These are phyloP conservation scores for Cyberlindnera meyerae DNA, from an alignment of 805 yeast genomes.

Conservation along the genomic window DNA sequence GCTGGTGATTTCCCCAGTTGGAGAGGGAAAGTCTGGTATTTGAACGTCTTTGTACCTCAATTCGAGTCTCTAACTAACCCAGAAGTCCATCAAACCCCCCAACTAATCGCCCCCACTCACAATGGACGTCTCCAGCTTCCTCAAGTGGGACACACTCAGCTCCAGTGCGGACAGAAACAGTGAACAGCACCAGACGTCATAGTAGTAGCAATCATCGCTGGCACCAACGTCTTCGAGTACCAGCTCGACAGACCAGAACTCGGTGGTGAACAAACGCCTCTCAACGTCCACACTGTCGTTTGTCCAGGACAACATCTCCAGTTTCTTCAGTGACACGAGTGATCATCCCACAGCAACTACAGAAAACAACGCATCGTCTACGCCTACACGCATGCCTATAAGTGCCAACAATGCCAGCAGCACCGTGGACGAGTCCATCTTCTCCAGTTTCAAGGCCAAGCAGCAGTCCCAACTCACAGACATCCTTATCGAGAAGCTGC, in stretches of 20 bases:
- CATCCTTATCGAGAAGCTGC: conserved; percentile 63
- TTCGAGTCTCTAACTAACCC: no score
- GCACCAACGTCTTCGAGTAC: neutral
- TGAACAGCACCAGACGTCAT: neutral
- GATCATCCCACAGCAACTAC: no score
- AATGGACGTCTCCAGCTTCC: conserved; percentile 24
- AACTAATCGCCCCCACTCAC: neutral
- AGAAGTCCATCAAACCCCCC: no score
- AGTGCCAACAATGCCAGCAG: conserved; percentile 1
- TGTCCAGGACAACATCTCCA: conserved; percentile 16
- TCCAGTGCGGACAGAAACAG: conserved; percentile 3
- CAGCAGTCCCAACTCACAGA: conserved; percentile 44
- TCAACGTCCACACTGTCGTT: conserved; percentile 12
- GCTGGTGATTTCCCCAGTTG: no score
- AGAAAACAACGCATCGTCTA: no score
- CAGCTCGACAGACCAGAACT: conserved; percentile 1
- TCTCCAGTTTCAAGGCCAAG: conserved; percentile 6
- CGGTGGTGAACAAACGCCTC: conserved; percentile 1
- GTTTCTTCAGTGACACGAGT: conserved; percentile 7
- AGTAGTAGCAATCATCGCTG: neutral
- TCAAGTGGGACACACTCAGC: conserved; percentile 28
- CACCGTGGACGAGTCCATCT: neutral
- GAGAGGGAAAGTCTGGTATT: no score
- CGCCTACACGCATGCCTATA: no score
- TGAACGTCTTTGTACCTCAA: no score